phyloP scores from a whole-genome alignment of 2,329 filamentous ascomycete species.

The Rosellinia necatrix region DNA sequence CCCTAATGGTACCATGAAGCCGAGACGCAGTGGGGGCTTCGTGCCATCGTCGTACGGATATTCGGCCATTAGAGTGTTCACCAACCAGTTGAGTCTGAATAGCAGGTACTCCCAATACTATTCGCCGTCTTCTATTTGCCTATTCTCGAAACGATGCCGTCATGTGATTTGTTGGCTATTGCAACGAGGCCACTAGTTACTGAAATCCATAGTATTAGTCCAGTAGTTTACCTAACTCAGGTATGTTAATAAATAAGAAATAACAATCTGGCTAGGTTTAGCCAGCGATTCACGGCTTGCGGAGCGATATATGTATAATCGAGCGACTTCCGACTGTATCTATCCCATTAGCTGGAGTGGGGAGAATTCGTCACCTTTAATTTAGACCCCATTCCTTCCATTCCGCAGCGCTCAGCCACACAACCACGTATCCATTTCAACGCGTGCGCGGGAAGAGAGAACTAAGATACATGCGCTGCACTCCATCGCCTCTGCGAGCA shows the following conservation, averaged over 20 bases:
- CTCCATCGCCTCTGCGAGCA: too few relatives aligned
- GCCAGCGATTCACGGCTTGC: slow-evolving; percentile 7
- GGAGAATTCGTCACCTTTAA: slow-evolving; percentile 22
- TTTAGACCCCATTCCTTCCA: slow-evolving; percentile 9
- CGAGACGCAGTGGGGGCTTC: not conserved
- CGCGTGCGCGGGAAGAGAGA: not conserved
- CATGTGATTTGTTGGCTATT: too few relatives aligned
- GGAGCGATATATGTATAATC: slow-evolving; percentile 2
- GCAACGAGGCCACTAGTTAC: not conserved
- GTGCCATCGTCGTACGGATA: not conserved
- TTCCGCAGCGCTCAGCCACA: slow-evolving; percentile 20
- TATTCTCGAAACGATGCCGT: too few relatives aligned
- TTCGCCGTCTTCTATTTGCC: too few relatives aligned
- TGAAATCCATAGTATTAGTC: not conserved
- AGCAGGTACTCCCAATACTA: not conserved
- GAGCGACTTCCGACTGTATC: not conserved
- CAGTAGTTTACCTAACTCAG: not conserved
- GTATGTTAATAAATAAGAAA: not conserved
- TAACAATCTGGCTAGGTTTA: not conserved
- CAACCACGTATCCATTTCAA: not conserved
- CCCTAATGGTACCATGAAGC: not conserved
- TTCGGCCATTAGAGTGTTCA: not conserved
- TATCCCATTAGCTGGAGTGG: slow-evolving; percentile 10
- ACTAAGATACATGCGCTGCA: too few relatives aligned
- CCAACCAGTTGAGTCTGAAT: not conserved